Base-by-base conservation (phyloP, 495 filamentous ascomycete species). In the Parachaetomium inaequale region DNA sequence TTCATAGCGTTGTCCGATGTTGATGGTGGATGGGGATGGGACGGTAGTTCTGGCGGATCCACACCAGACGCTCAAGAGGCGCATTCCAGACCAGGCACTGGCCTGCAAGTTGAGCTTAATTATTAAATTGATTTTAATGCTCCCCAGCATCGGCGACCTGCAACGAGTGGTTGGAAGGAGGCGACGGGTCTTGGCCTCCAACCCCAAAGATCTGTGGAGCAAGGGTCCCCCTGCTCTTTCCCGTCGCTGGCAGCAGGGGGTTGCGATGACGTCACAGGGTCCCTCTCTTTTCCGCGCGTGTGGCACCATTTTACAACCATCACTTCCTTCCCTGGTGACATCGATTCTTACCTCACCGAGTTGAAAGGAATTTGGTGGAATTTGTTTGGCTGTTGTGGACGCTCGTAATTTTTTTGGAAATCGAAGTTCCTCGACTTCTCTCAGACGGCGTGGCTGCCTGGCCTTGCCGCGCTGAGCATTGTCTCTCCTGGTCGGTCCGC, bases 301-400 rank as follows among this genome's bases (percentile, higher is more conserved):
- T 55, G 21, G 36, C 53, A 28, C 53, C 53, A 55, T n/a, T 26
- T 8, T 7, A 40, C 21, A 40, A 55, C 32, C 0, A 26, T 40
- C 53, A 55, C 32, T 40, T n/a, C 25, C 53, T 40, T 55, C 36
- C 52, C 36, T 26, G 36, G n/a, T 55, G 53, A 40, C 12, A 40
- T 29, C 23, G 25, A 6, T 28, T 34, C 31, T 36, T 32, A 0
- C 50, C 50, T 53, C 31, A 53, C 36, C 36, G 36, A 40, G 8
- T 40, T 12, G 12, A 40, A 40, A 40, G 8, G n/a, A 15, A 32
- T n/a, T n/a, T n/a, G n/a, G n/a, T n/a, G n/a, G n/a, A 53, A 34
- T 53, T 53, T n/a, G n/a, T n/a, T n/a, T n/a, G n/a, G 29, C 36
- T 40, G 36, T 40, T 40, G 17, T 17, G n/a, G n/a, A n/a, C n/a